These are phyloP conservation scores for Ascosphaera acerosa DNA, from an alignment of 2,329 filamentous ascomycete genomes.

Conservation along the genomic window DNA sequence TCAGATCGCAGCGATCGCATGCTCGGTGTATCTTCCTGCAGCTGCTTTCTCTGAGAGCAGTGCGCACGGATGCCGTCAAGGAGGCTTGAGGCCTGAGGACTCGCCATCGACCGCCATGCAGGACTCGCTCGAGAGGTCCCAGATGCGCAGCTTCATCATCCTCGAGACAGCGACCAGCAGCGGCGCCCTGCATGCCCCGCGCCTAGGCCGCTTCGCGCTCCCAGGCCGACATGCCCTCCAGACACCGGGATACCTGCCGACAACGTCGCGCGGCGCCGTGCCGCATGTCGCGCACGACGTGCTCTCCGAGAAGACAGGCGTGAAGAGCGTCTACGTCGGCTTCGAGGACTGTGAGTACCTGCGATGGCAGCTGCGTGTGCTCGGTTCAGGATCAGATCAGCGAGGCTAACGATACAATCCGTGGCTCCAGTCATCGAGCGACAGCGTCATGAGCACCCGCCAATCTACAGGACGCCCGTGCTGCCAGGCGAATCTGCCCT, in stretches of 20 bases:
- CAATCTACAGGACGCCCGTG: slow-evolving; percentile 26
- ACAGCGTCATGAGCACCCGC: slow-evolving; percentile 22
- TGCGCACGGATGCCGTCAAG: no score
- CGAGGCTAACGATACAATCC: slow-evolving; percentile 12
- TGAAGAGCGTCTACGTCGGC: slow-evolving; percentile 51
- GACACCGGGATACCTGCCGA: slow-evolving; percentile 60
- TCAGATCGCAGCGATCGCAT: no score
- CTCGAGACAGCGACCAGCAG: slow-evolving; percentile 11
- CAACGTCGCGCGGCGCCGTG: slow-evolving; percentile 59
- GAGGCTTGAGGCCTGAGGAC: slow-evolving; percentile 28
- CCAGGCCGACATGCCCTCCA: slow-evolving; percentile 38
- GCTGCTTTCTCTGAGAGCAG: no score
- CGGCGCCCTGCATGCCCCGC: slow-evolving; percentile 25
- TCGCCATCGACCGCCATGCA: slow-evolving; percentile 25
- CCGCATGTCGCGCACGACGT: slow-evolving; percentile 81
- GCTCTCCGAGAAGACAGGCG: slow-evolving; percentile 35
- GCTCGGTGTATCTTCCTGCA: no score
- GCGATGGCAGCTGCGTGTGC: slow-evolving; percentile 17
- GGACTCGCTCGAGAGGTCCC: slow-evolving; percentile 3
- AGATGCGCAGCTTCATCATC: slow-evolving; percentile 17
- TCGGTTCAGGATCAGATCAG: no score
- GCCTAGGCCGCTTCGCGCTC: slow-evolving; percentile 42
- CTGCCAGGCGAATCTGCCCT: slow-evolving; percentile 29
- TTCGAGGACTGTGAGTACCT: slow-evolving; percentile 66
- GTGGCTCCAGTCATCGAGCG: slow-evolving; percentile 35